These are phyloP conservation scores for Flaveria brownii DNA, from an alignment of 129 eudicot species.

Conservation along the genomic window DNA sequence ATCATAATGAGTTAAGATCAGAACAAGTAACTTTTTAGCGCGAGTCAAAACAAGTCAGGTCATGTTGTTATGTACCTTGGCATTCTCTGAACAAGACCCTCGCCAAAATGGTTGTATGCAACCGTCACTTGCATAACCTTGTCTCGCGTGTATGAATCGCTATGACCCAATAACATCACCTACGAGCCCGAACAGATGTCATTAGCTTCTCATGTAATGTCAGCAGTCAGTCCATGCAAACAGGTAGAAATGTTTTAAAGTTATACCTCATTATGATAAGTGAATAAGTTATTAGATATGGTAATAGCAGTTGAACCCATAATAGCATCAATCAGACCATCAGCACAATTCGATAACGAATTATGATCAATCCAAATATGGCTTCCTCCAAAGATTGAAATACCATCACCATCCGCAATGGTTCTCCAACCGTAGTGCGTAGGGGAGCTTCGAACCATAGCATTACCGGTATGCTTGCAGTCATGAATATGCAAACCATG, in stretches of 20 bases:
- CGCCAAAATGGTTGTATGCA: slow-evolving; percentile 96
- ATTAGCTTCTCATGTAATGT: background rate
- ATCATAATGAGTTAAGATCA: background rate
- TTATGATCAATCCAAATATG: slow-evolving; percentile 88
- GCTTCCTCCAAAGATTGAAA: slow-evolving; percentile 72
- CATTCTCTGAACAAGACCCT: slow-evolving; percentile 96
- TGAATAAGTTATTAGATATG: slow-evolving; percentile 81
- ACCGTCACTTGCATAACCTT: slow-evolving; percentile 89
- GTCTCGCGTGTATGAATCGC: slow-evolving; percentile 71
- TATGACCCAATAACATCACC: slow-evolving; percentile 93
- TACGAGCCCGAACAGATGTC: slow-evolving; percentile 17
- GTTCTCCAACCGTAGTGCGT: slow-evolving; percentile 77
- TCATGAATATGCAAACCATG: slow-evolving; percentile 83
- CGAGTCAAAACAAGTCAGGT: background rate
- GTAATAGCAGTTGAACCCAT: slow-evolving; percentile 82
- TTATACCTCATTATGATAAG: slow-evolving; percentile 84
- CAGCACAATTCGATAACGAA: slow-evolving; percentile 71
- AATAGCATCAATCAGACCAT: slow-evolving; percentile 75
- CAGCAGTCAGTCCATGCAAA: background rate
- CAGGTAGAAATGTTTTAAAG: background rate
- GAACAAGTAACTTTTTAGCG: background rate
- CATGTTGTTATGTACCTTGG: slow-evolving; percentile 57
- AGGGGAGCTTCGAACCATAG: slow-evolving; percentile 85
- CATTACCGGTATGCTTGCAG: slow-evolving; percentile 75
- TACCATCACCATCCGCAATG: slow-evolving; percentile 81